These are phyloP conservation scores for Fusarium ambrosium DNA, from an alignment of 2,329 filamentous ascomycete species.

Conservation along the genomic window DNA sequence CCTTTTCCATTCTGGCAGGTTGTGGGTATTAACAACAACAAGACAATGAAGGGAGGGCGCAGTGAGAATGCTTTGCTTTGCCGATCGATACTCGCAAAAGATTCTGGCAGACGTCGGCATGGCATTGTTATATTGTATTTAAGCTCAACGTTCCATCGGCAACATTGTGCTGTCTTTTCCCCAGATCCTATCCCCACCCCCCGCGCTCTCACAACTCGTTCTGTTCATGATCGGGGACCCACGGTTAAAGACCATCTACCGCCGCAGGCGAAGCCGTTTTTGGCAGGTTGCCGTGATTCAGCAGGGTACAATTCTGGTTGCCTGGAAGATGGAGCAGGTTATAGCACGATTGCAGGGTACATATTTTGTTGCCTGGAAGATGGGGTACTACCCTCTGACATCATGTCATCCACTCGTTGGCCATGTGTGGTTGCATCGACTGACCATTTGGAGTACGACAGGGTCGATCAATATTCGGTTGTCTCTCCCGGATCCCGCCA, in stretches of 20 bases:
- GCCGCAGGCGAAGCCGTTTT: background rate
- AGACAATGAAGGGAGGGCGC: background rate
- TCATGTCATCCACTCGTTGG: conserved; percentile 3
- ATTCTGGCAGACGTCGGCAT: background rate
- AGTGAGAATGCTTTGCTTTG: background rate
- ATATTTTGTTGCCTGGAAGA: conserved; percentile 5
- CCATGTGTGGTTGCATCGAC: background rate
- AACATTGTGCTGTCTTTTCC: background rate
- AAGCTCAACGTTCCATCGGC: background rate
- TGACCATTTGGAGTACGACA: background rate
- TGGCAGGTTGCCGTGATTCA: background rate
- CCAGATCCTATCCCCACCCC: conserved; percentile 1
- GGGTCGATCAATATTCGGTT: background rate
- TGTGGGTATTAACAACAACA: background rate
- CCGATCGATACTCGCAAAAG: background rate
- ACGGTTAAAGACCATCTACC: background rate
- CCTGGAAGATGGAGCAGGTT: conserved; percentile 1
- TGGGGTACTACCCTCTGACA: conserved; percentile 4
- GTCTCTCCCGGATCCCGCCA: background rate
- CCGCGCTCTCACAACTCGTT: background rate
- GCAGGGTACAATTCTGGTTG: conserved; percentile 7
- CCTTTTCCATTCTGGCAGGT: conserved; percentile 6
- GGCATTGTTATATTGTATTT: background rate
- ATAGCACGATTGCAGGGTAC: conserved; percentile 5
- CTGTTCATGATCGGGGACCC: background rate